Evolutionary conservation across 768 basidiomycete genomes (phyloP).

Genomic region (Terana coerulea): DNA sequence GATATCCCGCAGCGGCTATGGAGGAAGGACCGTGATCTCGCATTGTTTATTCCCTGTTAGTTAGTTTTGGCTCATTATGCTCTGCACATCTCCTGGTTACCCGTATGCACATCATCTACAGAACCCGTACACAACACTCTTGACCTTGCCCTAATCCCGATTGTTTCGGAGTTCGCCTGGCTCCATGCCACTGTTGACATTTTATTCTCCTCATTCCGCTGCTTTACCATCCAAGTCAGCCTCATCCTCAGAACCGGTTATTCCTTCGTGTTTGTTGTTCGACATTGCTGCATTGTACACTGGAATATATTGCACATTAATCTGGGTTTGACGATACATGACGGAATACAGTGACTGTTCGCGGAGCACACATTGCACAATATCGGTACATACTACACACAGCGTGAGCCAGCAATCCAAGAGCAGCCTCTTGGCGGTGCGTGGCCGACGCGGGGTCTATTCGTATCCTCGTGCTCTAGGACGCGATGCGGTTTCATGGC

Average conservation of each 20-base stretch:
- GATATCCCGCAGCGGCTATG: constrained; percentile 12
- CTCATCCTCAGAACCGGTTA: neutral
- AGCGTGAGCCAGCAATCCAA: too few species aligned
- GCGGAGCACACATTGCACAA: constrained; percentile 1
- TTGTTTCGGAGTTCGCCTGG: constrained; percentile 10
- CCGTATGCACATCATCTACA: constrained; percentile 10
- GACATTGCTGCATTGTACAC: constrained; percentile 11
- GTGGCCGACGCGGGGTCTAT: too few species aligned
- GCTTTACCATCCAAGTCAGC: neutral
- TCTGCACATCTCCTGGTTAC: neutral
- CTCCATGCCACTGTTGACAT: constrained; percentile 7
- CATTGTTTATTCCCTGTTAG: constrained; percentile 2
- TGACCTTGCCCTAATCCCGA: constrained; percentile 2
- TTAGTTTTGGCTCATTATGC: constrained; percentile 1
- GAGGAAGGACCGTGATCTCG: neutral
- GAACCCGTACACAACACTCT: too few species aligned
- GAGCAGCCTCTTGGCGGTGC: too few species aligned
- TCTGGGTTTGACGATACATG: constrained; percentile 12
- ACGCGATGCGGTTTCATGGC: too few species aligned
- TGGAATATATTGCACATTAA: constrained; percentile 22
- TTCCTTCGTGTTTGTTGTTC: constrained; percentile 3
- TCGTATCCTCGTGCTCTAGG: too few species aligned
- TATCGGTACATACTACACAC: neutral
- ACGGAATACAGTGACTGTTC: neutral
- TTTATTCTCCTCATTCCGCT: neutral